These are phyloP conservation scores for Keithomyces neogunnii DNA, from an alignment of 2,329 filamentous ascomycete species.

Conservation along the genomic window DNA sequence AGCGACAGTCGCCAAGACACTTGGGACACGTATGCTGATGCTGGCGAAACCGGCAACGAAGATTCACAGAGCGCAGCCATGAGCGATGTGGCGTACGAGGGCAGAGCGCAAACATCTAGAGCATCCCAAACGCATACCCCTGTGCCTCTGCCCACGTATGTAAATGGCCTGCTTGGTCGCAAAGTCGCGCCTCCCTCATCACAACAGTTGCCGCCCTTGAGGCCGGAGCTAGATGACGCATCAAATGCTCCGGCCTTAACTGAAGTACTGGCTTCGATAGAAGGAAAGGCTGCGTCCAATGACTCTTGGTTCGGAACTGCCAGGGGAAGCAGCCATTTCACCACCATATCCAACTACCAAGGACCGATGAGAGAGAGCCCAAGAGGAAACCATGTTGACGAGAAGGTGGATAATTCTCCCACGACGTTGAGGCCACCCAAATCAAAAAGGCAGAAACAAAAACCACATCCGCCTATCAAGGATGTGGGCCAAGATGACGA, in stretches of 20 bases:
- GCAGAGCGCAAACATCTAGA: neutral
- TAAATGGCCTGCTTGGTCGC: neutral
- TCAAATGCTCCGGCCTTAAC: neutral
- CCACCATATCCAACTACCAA: neutral
- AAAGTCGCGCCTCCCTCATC: neutral
- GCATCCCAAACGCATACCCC: neutral
- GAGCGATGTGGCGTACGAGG: neutral
- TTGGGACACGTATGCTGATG: neutral
- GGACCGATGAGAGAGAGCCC: neutral
- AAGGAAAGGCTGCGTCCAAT: neutral
- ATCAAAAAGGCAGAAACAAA: neutral
- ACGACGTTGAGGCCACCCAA: constrained; percentile 3
- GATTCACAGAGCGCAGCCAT: neutral
- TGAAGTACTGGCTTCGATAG: constrained; percentile 1
- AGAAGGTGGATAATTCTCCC: neutral
- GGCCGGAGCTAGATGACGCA: neutral
- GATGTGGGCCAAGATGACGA: constrained; percentile 11
- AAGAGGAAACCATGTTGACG: neutral
- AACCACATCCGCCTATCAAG: neutral
- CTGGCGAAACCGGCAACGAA: neutral
- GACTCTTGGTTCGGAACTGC: neutral
- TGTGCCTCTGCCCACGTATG: constrained; percentile 4
- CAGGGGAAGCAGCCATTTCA: neutral
- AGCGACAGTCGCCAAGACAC: constrained; percentile 4
- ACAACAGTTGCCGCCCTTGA: neutral